Percentiles rank a stretch among this genome's conserved stretches.
phyloP scores from a whole-genome alignment of 2,329 filamentous ascomycete species.

The Penicillium sp. region DNA sequence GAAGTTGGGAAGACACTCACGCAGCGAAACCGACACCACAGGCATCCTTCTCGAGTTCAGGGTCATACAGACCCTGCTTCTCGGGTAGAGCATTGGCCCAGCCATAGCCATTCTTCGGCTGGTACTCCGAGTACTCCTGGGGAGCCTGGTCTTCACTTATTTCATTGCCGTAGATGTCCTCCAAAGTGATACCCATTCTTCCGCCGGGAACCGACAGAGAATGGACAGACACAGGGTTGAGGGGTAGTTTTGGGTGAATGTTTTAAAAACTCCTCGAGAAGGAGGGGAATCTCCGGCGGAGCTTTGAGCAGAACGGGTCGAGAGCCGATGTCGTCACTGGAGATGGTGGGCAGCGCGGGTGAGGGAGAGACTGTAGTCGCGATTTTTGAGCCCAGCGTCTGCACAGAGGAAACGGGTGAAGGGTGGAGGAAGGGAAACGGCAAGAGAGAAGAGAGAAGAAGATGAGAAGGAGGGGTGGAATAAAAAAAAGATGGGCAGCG shows the following conservation, averaged over 20 bases:
- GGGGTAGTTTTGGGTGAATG: conserved; percentile 15
- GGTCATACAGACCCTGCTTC: conserved; percentile 99
- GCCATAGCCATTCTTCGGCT: conserved; percentile 69
- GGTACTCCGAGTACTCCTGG: conserved; percentile 55
- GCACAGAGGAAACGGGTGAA: conserved; percentile 10
- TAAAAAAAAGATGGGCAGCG: conserved; percentile 16
- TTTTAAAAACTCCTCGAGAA: conserved; percentile 5
- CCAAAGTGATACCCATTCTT: conserved; percentile 55
- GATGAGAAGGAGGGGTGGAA: conserved; percentile 13
- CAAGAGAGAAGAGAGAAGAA: conserved; percentile 11
- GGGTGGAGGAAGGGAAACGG: conserved; percentile 10
- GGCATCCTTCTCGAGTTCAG: conserved; percentile 95
- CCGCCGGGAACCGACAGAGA: conserved; percentile 47
- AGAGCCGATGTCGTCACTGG: conserved; percentile 33
- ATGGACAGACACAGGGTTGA: conserved; percentile 29
- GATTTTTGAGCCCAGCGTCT: conserved; percentile 27
- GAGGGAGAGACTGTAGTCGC: conserved; percentile 12
- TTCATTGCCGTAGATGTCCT: conserved; percentile 52
- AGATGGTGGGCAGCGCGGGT: conserved; percentile 22
- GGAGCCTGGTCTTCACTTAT: conserved; percentile 47
- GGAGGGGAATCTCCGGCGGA: conserved; percentile 22
- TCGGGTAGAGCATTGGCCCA: conserved; percentile 95
- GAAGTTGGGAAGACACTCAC: conserved; percentile 55
- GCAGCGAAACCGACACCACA: conserved; percentile 99
- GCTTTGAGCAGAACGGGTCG: conserved; percentile 20